A percentile compares a stretch with the other conserved stretches of the same genome.
Evolutionary conservation across 2,329 filamentous ascomycete genomes (phyloP).

Genomic region (Phialemonium atrogriseum): DNA sequence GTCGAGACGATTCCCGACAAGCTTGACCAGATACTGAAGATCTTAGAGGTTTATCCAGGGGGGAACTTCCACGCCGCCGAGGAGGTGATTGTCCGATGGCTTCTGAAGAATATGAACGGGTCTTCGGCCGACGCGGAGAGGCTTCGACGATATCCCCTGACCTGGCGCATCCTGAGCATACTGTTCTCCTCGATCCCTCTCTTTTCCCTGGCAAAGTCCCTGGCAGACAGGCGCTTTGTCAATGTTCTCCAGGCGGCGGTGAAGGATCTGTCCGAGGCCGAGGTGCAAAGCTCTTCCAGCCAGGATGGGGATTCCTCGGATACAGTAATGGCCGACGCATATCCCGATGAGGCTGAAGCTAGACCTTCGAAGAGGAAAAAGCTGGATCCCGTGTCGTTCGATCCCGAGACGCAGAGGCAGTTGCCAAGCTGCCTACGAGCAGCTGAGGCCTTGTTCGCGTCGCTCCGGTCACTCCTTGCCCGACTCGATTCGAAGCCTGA

Average conservation of each 20-base stretch:
- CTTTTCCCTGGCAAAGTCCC: slow-evolving; percentile 60
- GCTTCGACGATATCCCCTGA: slow-evolving; percentile 44
- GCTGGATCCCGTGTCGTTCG: slow-evolving; percentile 24
- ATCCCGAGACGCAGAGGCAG: slow-evolving; percentile 30
- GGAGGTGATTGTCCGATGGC: slow-evolving; percentile 51
- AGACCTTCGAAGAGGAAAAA: slow-evolving; percentile 39
- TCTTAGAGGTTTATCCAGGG: slow-evolving; percentile 32
- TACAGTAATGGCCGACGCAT: slow-evolving; percentile 17
- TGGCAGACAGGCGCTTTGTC: slow-evolving; percentile 63
- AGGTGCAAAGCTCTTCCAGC: too few species aligned
- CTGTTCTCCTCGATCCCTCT: slow-evolving; percentile 58
- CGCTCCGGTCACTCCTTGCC: slow-evolving; percentile 36
- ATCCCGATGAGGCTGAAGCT: slow-evolving; percentile 12
- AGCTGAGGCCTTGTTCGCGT: slow-evolving; percentile 37
- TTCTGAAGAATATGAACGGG: slow-evolving; percentile 54
- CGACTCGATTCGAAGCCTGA: slow-evolving; percentile 29
- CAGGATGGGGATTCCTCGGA: slow-evolving; percentile 9
- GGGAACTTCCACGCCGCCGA: slow-evolving; percentile 43
- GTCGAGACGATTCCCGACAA: slow-evolving; percentile 35
- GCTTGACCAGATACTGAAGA: slow-evolving; percentile 39
- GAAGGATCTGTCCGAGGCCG: slow-evolving; percentile 41
- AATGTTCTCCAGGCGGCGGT: slow-evolving; percentile 57
- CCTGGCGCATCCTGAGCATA: slow-evolving; percentile 54
- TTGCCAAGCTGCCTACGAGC: slow-evolving; percentile 34
- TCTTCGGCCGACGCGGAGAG: slow-evolving; percentile 37